phyloP scores from a whole-genome alignment of 2,329 filamentous ascomycete species.

The Cercospora sp. region DNA sequence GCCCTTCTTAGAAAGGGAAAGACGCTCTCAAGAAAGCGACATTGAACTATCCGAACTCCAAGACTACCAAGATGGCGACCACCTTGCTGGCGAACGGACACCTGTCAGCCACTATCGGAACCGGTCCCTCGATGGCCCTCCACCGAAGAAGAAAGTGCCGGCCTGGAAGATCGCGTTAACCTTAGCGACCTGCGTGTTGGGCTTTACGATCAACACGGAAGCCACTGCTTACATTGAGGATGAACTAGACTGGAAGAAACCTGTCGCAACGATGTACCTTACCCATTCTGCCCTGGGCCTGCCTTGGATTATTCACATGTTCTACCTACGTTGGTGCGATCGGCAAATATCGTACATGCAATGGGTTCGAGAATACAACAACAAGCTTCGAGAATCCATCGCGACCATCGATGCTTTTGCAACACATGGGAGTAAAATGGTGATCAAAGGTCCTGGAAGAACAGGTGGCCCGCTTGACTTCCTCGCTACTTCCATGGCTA shows the following conservation, averaged over 20 bases:
- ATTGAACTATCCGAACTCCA: conserved; percentile 20
- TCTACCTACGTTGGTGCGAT: conserved; percentile 30
- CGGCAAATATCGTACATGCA: conserved; percentile 27
- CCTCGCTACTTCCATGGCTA: conserved; percentile 34
- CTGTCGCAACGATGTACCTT: conserved; percentile 38
- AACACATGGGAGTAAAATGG: conserved; percentile 28
- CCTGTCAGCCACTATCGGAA: conserved; percentile 23
- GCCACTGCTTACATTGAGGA: conserved; percentile 38
- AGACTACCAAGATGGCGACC: conserved; percentile 7
- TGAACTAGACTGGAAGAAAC: conserved; percentile 37
- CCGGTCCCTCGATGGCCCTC: conserved; percentile 15
- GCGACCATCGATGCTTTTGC: conserved; percentile 36
- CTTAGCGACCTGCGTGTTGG: conserved; percentile 33
- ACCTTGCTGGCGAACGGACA: conserved; percentile 27
- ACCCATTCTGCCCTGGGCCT: conserved; percentile 36
- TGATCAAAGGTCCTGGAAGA: conserved; percentile 30
- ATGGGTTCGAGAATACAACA: conserved; percentile 37
- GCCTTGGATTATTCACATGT: conserved; percentile 36
- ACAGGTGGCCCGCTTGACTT: conserved; percentile 35
- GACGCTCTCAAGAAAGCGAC: conserved; percentile 24
- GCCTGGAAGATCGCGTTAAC: conserved; percentile 28
- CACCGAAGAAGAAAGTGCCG: conserved; percentile 22
- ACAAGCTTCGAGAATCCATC: conserved; percentile 33
- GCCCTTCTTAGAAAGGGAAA: conserved; percentile 27
- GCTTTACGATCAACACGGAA: conserved; percentile 39